Percentiles rank a stretch among this genome's conserved stretches.
These are phyloP conservation scores for Nannochloris sp. DNA, from an alignment of 139 green algal species.

Conservation along the genomic window DNA sequence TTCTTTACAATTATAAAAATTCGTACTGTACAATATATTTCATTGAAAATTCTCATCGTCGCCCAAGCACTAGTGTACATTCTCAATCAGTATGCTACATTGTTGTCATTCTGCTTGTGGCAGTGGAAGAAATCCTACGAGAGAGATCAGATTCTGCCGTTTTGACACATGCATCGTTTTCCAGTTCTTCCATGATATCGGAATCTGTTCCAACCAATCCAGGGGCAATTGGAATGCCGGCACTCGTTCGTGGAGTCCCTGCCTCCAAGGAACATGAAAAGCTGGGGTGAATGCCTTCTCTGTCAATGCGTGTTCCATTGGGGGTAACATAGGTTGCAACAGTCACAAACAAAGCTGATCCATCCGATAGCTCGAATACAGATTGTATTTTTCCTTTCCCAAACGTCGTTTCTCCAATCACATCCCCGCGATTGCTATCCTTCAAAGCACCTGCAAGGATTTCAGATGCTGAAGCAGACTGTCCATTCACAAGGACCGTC, in stretches of 20 bases:
- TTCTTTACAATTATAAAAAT: too few relatives aligned
- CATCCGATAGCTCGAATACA: slow-evolving; percentile 72
- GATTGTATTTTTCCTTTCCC: slow-evolving; percentile 81
- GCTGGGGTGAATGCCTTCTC: slow-evolving; percentile 18
- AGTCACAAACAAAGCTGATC: slow-evolving; percentile 89
- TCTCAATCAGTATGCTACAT: too few relatives aligned
- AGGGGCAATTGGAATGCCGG: slow-evolving; percentile 25
- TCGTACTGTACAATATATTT: too few relatives aligned
- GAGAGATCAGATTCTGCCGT: slow-evolving; percentile 3
- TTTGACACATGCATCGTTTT: slow-evolving; percentile 7
- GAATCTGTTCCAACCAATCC: slow-evolving; percentile 12
- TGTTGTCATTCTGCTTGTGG: too few relatives aligned
- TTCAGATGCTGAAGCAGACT: slow-evolving; percentile 68
- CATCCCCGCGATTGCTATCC: slow-evolving; percentile 61
- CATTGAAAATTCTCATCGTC: too few relatives aligned
- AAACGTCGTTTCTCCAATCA: slow-evolving; percentile 76
- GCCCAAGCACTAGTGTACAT: too few relatives aligned
- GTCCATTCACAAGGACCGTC: slow-evolving; percentile 77
- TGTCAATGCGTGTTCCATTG: slow-evolving; percentile 18
- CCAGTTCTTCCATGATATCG: slow-evolving; percentile 23
- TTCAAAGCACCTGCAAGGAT: slow-evolving; percentile 82
- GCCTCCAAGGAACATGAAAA: not conserved
- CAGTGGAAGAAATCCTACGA: too few relatives aligned
- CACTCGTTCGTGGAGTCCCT: not conserved
- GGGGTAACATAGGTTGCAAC: slow-evolving; percentile 52